Evolutionary conservation across 1,284 basidiomycete genomes (phyloP), one percentile per base, ranked within the genome.

Genomic region (Sporisorium reilianum): DNA sequence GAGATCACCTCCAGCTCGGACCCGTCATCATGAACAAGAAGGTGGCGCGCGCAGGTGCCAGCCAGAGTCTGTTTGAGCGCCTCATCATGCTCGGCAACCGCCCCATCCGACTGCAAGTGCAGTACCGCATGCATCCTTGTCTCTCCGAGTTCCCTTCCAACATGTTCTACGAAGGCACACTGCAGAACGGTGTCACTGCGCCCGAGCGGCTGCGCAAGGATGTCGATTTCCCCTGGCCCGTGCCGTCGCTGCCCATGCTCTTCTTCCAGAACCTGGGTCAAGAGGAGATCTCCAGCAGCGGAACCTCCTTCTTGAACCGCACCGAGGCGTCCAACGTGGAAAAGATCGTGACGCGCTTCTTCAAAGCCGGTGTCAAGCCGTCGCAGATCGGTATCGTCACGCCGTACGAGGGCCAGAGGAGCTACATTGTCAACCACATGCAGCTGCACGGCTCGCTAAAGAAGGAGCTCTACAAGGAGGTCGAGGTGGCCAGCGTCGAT

Each of bases 1-100:
- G 97, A 55, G 95, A 98, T 86, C 95, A 98, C 86, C 77, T 93
- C 87, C 97, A 99, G 89, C 91, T 99, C 51, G 97, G 97, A 1
- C 97, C 97, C 10, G 97, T 98, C 78, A 98, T 99, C 85, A 99
- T 99, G 97, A 99, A 98, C 90, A 99, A 98, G 89, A 98, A 99
- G 85, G 97, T 96, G 1, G 97, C 97, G 0, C 91, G 94, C 16
- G 97, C 97, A 0, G 97, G 97, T 30, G 89, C 99, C 45, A 97
- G 95, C 0, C 95, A 98, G 85, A 98, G 95, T 1, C 90, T 99
- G 25, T 99, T 99, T 82, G 97, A 99, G 85, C 92, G 97, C 40
- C 90, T 99, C 54, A 95, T 99, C 75, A 89, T 97, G 53, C 91
- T 99, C 59, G 92, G 92, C 50, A 99, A 99, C 86, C 90, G 94